phyloP scores from a whole-genome alignment of 805 yeast species.

The Debaryomyces castellii region DNA sequence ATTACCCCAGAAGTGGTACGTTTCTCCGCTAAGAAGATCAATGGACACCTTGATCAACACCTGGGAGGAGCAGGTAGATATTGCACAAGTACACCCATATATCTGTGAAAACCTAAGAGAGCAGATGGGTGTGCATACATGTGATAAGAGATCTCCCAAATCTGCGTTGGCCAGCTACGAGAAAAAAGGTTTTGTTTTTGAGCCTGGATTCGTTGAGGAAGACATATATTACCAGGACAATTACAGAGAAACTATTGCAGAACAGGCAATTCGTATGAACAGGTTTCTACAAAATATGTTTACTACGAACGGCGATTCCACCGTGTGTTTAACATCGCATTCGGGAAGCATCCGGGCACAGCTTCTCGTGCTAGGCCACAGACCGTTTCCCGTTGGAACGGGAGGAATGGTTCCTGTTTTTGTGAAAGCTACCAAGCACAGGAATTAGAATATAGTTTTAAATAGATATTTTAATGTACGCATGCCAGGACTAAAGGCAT shows the following conservation, averaged over 20 bases:
- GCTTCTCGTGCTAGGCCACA: conserved; percentile 46
- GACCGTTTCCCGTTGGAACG: conserved; percentile 48
- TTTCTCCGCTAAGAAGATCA: conserved; percentile 54
- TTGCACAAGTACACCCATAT: conserved; percentile 27
- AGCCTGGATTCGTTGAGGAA: conserved; percentile 45
- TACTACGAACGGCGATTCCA: conserved; percentile 18
- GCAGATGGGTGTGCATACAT: conserved; percentile 49
- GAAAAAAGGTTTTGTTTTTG: conserved; percentile 36
- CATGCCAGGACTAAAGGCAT: no score
- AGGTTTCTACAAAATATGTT: conserved; percentile 37
- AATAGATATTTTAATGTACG: background rate
- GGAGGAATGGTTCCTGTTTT: conserved; percentile 60
- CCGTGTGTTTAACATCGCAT: conserved; percentile 48
- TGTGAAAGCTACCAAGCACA: conserved; percentile 37
- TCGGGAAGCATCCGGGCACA: conserved; percentile 52
- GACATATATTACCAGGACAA: conserved; percentile 42
- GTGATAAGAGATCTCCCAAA: conserved; percentile 45
- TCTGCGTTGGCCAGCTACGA: conserved; percentile 41
- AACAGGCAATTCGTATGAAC: conserved; percentile 38
- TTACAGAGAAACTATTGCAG: conserved; percentile 40
- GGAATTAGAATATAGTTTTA: background rate
- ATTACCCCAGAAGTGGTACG: conserved; percentile 43
- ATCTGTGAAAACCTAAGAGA: conserved; percentile 50
- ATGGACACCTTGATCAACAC: conserved; percentile 49
- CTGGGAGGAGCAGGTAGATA: conserved; percentile 37